Conservation (phyloP, 2,329 filamentous ascomycete genomes). For the Pseudogymnoascus sp. region DNA sequence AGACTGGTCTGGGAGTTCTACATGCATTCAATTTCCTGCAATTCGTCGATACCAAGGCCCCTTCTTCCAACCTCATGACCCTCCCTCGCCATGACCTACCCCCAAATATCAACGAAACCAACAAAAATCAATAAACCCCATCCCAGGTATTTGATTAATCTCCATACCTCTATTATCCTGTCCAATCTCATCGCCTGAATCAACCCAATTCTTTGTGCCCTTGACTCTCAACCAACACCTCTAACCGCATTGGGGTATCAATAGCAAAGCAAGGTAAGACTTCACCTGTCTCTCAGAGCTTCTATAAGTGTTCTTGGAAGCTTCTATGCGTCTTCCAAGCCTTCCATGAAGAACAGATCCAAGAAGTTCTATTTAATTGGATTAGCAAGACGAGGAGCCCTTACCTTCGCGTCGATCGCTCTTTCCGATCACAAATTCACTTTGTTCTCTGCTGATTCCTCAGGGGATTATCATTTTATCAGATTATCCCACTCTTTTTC, state of each 20-base stretch:
- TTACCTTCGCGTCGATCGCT: background rate
- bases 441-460: background rate
- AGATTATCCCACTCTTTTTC: background rate
- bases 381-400: background rate
- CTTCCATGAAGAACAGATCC: background rate
- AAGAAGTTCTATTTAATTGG: background rate
- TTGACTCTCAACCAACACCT: background rate
- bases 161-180: background rate
- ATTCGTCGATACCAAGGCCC: background rate
- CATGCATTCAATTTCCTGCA: background rate
- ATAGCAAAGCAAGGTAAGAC: conserved; percentile 4
- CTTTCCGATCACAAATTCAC: background rate
- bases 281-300: background rate
- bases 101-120: background rate
- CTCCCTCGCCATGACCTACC: background rate
- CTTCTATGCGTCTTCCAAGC: background rate
- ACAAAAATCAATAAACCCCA: background rate
- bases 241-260: conserved; percentile 2
- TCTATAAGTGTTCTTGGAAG: conserved; percentile 5
- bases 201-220: background rate
- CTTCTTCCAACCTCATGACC: background rate
- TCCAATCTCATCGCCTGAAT: background rate
- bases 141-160: background rate
- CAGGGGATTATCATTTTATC: background rate
- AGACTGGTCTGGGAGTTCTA: background rate